phyloP scores from a whole-genome alignment of 352 stramenopile species.

The Globisporangium yorkense region DNA sequence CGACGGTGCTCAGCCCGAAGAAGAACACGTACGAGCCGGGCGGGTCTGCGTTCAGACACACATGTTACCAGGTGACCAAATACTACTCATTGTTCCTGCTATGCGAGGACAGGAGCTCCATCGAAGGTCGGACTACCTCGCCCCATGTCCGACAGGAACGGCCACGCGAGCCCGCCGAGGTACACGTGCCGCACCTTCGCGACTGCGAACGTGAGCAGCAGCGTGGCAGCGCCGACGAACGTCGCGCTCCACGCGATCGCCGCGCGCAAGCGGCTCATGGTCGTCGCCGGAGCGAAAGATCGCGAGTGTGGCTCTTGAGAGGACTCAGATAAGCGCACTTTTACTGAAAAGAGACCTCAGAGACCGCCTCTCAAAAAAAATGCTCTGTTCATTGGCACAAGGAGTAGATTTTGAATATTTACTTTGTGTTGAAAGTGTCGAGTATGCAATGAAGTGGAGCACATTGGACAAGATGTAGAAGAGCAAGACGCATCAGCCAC shows the following conservation, averaged over 20 bases:
- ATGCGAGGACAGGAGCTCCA: too few species aligned
- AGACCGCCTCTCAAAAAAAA: too few species aligned
- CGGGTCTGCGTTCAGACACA: conserved; percentile 20
- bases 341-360: too few species aligned
- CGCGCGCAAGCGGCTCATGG: conserved; percentile 7
- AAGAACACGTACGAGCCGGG: conserved; percentile 45
- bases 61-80: not conserved
- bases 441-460: not conserved
- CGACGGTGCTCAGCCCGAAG: conserved; percentile 38
- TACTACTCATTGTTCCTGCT: not conserved
- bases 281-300: not conserved
- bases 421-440: not conserved
- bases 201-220: conserved; percentile 27
- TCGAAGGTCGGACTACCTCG: conserved; percentile 20
- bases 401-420: not conserved
- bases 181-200: conserved; percentile 31
- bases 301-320: not conserved
- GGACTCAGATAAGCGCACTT: not conserved
- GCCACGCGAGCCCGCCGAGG: conserved; percentile 43
- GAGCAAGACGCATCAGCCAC: too few species aligned
- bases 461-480: too few species aligned
- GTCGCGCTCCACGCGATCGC: conserved; percentile 1
- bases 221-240: conserved; percentile 18
- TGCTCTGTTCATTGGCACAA: not conserved
- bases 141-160: conserved; percentile 52